Base-by-base conservation (phyloP, 257 asterid species). In the Anisodus tanguticus region DNA sequence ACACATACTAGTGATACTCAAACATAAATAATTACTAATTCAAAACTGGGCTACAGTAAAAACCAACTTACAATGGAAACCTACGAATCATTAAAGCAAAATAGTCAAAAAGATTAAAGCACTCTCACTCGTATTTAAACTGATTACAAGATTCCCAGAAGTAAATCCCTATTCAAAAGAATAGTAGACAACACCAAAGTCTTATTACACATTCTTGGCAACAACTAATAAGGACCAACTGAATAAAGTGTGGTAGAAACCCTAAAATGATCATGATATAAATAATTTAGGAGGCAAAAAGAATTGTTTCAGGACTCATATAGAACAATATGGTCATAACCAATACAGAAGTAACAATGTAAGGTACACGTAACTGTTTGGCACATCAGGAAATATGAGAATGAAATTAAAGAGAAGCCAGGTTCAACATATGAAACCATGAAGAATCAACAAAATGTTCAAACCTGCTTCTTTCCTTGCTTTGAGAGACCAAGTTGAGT, bases 381-480 rank as follows among this genome's bases (percentile, higher is more conserved):
- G 71, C 9, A 39, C 31, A 49, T 45, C 59, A 63, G 79, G 47
- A 59, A 80, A 80, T 80, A 59, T 37, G 17, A 80, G 45, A 80
- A 60, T 35, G 53, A 43, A 39, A 63, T 63, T 12, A 22, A 16
- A 63, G 13, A 43, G 51, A 82, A 8, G 60, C 13, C 39, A 64
- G 17, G 84, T 41, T 82, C 79, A 63, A 16, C 66, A 8, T 17
- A 47, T 76, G 11, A 41, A 31, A 31, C 70, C 69, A 51, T 54
- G 2, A 82, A 47, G 11, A 47, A 43, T 66, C 37, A 64, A 66
- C n/a, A 66, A 69, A 82, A 16, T 64, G 66, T 66, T 31, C 88
- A 81, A 85, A 97, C 99, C 99, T 97, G 98, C 89, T 97, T 97
- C 93, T 93, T 97, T 89, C 99, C 99, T 90, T 95, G 98, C 88